Evolutionary conservation across 78 protist genomes (phyloP).

Genomic region (Salpingoeca rosetta): DNA sequence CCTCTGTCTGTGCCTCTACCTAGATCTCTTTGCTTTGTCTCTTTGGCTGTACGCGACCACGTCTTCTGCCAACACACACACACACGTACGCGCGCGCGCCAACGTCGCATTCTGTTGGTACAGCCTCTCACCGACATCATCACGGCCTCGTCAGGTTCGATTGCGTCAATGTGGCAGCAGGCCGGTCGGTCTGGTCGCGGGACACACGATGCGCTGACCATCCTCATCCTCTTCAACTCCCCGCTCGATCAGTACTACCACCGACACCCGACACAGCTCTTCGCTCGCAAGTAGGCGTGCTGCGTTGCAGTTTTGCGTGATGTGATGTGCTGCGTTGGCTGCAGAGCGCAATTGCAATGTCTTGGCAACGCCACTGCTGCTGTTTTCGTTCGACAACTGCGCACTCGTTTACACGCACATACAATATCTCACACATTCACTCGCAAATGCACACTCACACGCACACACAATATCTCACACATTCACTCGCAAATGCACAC

Average conservation of each 20-base stretch:
- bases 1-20: no score
- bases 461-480: no score
- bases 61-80: no score
- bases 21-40: no score
- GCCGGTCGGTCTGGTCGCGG: conserved; percentile 9
- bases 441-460: no score
- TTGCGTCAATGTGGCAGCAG: conserved; percentile 31
- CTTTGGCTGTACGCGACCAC: no score
- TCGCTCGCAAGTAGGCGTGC: not conserved
- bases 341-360: not conserved
- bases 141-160: no score
- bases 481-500: no score
- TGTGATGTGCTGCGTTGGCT: not conserved
- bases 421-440: no score
- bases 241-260: not conserved
- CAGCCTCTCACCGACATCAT: no score
- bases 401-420: not conserved
- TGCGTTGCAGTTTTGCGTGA: not conserved
- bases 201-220: not conserved
- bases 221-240: not conserved
- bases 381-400: not conserved
- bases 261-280: not conserved
- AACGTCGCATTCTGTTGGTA: no score
- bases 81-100: conserved; percentile 4
- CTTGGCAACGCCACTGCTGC: not conserved